Conservation (phyloP, 2,329 filamentous ascomycete genomes). For the Ophiosphaerella korrae region DNA sequence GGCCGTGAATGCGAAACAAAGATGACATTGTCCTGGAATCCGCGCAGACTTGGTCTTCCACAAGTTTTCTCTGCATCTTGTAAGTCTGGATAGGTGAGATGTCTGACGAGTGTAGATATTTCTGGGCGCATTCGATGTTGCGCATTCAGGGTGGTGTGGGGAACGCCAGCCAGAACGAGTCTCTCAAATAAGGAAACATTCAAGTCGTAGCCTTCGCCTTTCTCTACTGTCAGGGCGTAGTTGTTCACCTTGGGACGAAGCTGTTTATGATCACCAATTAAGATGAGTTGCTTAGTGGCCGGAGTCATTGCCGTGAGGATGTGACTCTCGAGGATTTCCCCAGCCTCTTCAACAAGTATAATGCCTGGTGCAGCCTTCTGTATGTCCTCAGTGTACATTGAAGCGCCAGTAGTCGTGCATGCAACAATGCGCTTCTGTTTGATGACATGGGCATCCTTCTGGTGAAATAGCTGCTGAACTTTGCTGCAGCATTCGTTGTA, state of each 20-base stretch:
- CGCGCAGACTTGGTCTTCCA: slow-evolving; percentile 56
- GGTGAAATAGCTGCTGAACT: slow-evolving; percentile 39
- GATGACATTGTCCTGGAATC: slow-evolving; percentile 64
- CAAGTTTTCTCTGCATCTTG: slow-evolving; percentile 59
- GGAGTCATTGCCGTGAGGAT: slow-evolving; percentile 64
- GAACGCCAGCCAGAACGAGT: slow-evolving; percentile 61
- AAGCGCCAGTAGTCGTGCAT: slow-evolving; percentile 73
- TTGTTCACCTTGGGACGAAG: slow-evolving; percentile 70
- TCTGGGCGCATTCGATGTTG: slow-evolving; percentile 74
- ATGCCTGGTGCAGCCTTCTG: slow-evolving; percentile 62
- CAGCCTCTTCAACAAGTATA: slow-evolving; percentile 73
- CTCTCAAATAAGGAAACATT: slow-evolving; percentile 73
- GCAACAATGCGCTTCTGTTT: slow-evolving; percentile 65
- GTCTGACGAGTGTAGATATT: slow-evolving; percentile 64
- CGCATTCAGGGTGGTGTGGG: slow-evolving; percentile 59
- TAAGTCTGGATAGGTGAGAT: slow-evolving; percentile 67
- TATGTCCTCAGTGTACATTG: slow-evolving; percentile 64
- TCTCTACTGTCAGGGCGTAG: slow-evolving; percentile 65
- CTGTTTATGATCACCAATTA: slow-evolving; percentile 77
- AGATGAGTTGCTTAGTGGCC: slow-evolving; percentile 65
- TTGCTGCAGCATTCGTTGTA: slow-evolving; percentile 52
- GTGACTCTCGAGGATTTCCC: slow-evolving; percentile 73
- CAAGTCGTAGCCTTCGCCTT: slow-evolving; percentile 68
- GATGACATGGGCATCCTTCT: slow-evolving; percentile 47
- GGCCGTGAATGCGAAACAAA: slow-evolving; percentile 68